A percentile compares a stretch with the other conserved stretches of the same genome.
Evolutionary conservation across 345 rosid genomes (phyloP).

Genomic region (Euphorbia pulcherrima): DNA sequence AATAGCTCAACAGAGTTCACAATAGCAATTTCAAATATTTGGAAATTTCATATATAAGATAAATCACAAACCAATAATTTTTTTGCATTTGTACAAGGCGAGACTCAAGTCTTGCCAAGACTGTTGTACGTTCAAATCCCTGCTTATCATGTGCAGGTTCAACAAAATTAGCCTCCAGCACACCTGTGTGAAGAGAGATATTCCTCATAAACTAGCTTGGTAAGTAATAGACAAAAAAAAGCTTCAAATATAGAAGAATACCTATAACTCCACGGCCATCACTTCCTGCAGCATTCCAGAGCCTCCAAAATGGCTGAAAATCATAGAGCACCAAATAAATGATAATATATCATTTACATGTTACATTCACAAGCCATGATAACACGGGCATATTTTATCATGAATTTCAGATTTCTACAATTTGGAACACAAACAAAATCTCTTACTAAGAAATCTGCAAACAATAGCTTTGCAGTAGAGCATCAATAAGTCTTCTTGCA

Average conservation of each 20-base stretch:
- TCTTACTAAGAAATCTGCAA: neutral
- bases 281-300: conserved; percentile 90
- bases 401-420: neutral
- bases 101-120: conserved; percentile 78
- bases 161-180: conserved; percentile 88
- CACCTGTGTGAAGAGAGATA: conserved; percentile 46
- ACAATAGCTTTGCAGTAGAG: neutral
- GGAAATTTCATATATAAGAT: conserved; percentile 6
- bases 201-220: conserved; percentile 15
- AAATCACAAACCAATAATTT: conserved; percentile 58
- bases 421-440: neutral
- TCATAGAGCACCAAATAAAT: conserved; percentile 12
- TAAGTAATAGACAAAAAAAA: neutral
- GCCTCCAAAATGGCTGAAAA: conserved; percentile 94
- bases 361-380: neutral
- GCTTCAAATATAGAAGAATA: conserved; percentile 22
- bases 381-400: neutral
- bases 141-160: conserved; percentile 99
- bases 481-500: neutral
- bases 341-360: neutral
- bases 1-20: neutral
- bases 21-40: neutral
- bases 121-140: conserved; percentile 88
- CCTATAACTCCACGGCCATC: conserved; percentile 96
- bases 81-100: conserved; percentile 81